Base-by-base conservation (phyloP, 208 protist genomes). In the Balamuthia mandrillaris region DNA sequence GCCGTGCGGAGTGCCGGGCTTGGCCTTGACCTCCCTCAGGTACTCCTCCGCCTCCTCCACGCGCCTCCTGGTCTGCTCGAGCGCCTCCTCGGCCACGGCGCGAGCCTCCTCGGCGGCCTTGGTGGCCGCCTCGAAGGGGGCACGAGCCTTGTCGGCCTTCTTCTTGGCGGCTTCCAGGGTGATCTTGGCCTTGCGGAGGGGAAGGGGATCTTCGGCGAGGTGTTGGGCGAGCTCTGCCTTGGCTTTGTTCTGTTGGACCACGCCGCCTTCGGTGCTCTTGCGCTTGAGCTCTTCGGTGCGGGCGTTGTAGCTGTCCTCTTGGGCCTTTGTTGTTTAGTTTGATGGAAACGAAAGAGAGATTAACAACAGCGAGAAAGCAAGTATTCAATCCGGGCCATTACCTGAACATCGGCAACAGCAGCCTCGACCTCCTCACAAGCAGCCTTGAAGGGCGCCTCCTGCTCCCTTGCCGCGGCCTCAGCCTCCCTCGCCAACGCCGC, bases 391-490 rank as follows among this genome's bases (percentile, higher is more conserved):
- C n/a, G n/a, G n/a, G n/a, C n/a, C n/a, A n/a, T n/a, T n/a, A n/a
- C n/a, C n/a, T n/a, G n/a, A 39, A 86, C 66, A 51, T 86, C 63
- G 31, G 63, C 12, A 27, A 86, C 65, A 3, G 82, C 82, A 4
- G 63, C 82, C 35, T 86, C 58, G 47, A 77, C 66, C 44, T 86
- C 70, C 49, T 65, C 70, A 35, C 81, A 51, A 3, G 82, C 82
- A 5, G 61, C 65, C 63, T 70, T 84, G 54, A 70, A 81, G 33
- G 65, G 52, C 75, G 75, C 75, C 75, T 66, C 75, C 75, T 82
- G 58, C 47, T 82, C 75, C 1, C 75, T 39, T 5, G 66, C 66
- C 3, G 6, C 3, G 7, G 52, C 52, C 52, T 60, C 52, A 3
- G 52, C 52, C 14, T 60, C 52, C 52, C 14, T 4, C 52, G n/a